Evolutionary conservation across 495 filamentous ascomycete genomes (phyloP).

Genomic region (Lophium mytilinum): DNA sequence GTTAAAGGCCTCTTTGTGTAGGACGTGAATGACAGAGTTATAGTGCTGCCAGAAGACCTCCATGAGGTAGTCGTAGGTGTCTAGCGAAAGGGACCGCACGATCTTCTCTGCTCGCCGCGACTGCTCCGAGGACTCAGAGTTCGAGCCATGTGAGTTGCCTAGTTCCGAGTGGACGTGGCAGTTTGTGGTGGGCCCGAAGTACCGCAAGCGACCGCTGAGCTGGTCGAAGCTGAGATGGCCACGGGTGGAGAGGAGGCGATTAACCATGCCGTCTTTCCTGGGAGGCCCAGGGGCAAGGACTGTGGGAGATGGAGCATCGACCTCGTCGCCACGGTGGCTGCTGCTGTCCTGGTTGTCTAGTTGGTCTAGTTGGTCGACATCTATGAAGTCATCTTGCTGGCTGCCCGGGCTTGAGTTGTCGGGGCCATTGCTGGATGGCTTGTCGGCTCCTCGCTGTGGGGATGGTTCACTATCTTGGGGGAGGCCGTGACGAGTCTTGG

Average conservation of each 20-base stretch:
- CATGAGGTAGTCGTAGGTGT: conserved; percentile 47
- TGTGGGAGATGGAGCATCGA: conserved; percentile 12
- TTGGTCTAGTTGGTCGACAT: conserved; percentile 27
- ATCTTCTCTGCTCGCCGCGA: conserved; percentile 38
- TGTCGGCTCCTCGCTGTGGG: conserved; percentile 9
- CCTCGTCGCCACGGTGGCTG: conserved; percentile 27
- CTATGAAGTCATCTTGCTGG: conserved; percentile 24
- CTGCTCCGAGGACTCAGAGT: conserved; percentile 30
- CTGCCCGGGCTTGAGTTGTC: conserved; percentile 28
- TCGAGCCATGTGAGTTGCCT: conserved; percentile 7
- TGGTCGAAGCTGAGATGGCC: conserved; percentile 42
- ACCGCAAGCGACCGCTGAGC: conserved; percentile 36
- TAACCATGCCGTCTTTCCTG: conserved; percentile 37
- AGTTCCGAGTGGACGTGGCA: conserved; percentile 30
- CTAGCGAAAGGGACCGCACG: conserved; percentile 36
- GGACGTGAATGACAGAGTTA: conserved; percentile 40
- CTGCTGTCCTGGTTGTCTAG: conserved; percentile 25
- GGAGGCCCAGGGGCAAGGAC: conserved; percentile 15
- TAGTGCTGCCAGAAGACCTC: conserved; percentile 45
- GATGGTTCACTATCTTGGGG: conserved; percentile 14
- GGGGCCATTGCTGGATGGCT: background rate
- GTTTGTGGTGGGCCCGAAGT: conserved; percentile 44
- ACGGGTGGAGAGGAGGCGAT: conserved; percentile 36
- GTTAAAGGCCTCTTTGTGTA: conserved; percentile 42
- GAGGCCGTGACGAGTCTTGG: conserved; percentile 37